Base-by-base conservation (phyloP, 169 alveolate genomes). In the Plasmodium gallinaceum region DNA sequence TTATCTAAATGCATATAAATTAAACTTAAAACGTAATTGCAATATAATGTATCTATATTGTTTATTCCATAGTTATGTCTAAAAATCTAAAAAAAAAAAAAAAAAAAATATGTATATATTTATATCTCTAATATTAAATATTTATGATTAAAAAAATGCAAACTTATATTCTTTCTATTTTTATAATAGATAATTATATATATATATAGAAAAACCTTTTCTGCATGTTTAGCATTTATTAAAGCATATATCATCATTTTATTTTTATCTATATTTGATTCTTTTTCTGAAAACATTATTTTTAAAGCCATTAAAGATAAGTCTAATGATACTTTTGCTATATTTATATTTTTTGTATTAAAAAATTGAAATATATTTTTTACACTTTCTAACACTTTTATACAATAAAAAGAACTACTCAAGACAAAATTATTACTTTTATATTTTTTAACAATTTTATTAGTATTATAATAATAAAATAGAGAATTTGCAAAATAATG, bases 391-490 rank as follows among this genome's bases (percentile, higher is more conserved):
- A 78, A 64, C 1, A 66, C 51, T 5, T 65, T 45, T 48, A 78
- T 78, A 42, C 89, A 78, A 14, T 57, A 18, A 7, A 45, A 54
- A 0, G 76, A 64, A 54, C 78, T 57, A 52, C 62, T 66, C 75
- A 62, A 14, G 16, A 78, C 39, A 54, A 78, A 78, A 48, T 78
- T 14, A 14, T 14, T 52, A 66, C 48, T 64, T 24, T 69, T 48
- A 39, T 78, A 65, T 20, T 37, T 78, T 20, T 54, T 64, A 12
- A 78, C 46, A 37, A 62, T 18, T 42, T 24, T 66, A 78, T 78
- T 66, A 20, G 22, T 65, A 58, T 78, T 64, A 69, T 78, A 78
- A 42, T 78, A 78, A 78, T 45, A 65, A 66, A 78, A 78, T 64
- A 78, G 26, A 0, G 70, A 61, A 51, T 78, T 78, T 42, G 48